phyloP scores from a whole-genome alignment of 2,329 filamentous ascomycete species.

The Gnomoniopsis smithogilvyi region DNA sequence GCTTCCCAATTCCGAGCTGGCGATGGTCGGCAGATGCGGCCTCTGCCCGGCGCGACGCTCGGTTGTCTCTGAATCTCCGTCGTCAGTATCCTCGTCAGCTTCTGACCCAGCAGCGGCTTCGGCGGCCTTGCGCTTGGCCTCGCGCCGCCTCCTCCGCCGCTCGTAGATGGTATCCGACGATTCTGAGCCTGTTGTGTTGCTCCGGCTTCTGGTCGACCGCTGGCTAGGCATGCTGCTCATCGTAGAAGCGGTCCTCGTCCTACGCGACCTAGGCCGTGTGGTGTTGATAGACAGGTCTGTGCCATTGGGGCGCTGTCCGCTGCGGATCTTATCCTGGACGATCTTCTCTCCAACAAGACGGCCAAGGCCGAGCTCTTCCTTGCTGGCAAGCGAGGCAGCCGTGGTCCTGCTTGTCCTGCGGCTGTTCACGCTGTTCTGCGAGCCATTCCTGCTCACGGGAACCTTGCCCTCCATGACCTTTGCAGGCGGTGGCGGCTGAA shows the following conservation, averaged over 20 bases:
- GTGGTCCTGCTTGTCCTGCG: slow-evolving; percentile 33
- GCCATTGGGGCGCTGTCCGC: slow-evolving; percentile 34
- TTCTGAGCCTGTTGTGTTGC: slow-evolving; percentile 27
- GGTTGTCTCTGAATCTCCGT: slow-evolving; percentile 16
- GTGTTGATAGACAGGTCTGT: slow-evolving; percentile 21
- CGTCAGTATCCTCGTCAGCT: slow-evolving; percentile 27
- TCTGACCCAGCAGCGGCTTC: slow-evolving; percentile 18
- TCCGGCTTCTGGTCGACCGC: slow-evolving; percentile 21
- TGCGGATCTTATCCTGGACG: slow-evolving; percentile 43
- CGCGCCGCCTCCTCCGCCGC: slow-evolving; percentile 14
- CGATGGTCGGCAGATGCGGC: slow-evolving; percentile 45
- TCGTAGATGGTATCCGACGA: slow-evolving; percentile 21
- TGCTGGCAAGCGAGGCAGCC: slow-evolving; percentile 25
- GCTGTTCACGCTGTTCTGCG: slow-evolving; percentile 50
- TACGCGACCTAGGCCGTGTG: slow-evolving; percentile 22
- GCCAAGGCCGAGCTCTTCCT: slow-evolving; percentile 39
- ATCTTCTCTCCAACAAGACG: slow-evolving; percentile 43
- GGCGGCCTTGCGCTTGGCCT: slow-evolving; percentile 6
- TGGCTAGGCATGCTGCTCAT: slow-evolving; percentile 24
- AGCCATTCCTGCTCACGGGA: slow-evolving; percentile 61
- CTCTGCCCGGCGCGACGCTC: slow-evolving; percentile 35
- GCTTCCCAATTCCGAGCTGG: slow-evolving; percentile 36
- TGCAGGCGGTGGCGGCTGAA: slow-evolving; percentile 85
- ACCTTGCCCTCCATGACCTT: slow-evolving; percentile 89
- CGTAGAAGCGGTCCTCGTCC: slow-evolving; percentile 21